These are phyloP conservation scores for Neurospora sp. DNA, from an alignment of 495 filamentous ascomycete genomes.

Conservation along the genomic window DNA sequence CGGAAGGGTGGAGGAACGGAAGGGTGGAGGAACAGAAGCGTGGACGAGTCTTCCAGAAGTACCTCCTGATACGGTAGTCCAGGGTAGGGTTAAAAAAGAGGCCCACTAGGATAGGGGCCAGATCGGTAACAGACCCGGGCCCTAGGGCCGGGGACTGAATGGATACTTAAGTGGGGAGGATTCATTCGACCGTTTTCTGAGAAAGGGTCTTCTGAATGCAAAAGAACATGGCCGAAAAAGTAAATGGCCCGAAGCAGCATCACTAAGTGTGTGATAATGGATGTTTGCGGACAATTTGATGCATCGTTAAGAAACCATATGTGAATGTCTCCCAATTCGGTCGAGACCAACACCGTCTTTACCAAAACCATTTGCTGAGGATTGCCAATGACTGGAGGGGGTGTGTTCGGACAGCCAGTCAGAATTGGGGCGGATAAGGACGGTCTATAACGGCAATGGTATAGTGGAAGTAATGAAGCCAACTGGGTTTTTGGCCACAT, in stretches of 20 bases:
- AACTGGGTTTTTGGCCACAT: constrained; percentile 9
- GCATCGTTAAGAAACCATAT: not conserved
- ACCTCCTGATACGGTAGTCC: not conserved
- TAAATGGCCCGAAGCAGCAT: not conserved
- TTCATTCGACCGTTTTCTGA: not conserved
- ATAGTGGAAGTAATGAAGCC: not conserved
- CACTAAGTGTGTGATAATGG: not conserved
- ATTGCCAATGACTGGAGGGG: not conserved
- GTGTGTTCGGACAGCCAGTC: not conserved
- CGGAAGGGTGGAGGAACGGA: too few species aligned
- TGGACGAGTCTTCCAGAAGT: not conserved
- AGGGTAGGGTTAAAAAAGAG: not conserved
- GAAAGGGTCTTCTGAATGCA: not conserved
- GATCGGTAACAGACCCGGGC: not conserved
- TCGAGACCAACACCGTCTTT: not conserved
- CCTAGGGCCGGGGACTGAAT: too few species aligned
- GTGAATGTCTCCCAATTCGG: not conserved
- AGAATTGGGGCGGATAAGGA: not conserved
- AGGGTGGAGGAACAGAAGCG: not conserved
- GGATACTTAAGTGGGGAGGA: not conserved
- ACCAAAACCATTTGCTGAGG: not conserved
- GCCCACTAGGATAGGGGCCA: too few species aligned
- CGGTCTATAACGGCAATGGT: not conserved
- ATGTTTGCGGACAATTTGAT: not conserved
- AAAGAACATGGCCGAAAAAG: not conserved